These are phyloP conservation scores for Suillus discolor DNA, from an alignment of 768 basidiomycete species.

Conservation along the genomic window DNA sequence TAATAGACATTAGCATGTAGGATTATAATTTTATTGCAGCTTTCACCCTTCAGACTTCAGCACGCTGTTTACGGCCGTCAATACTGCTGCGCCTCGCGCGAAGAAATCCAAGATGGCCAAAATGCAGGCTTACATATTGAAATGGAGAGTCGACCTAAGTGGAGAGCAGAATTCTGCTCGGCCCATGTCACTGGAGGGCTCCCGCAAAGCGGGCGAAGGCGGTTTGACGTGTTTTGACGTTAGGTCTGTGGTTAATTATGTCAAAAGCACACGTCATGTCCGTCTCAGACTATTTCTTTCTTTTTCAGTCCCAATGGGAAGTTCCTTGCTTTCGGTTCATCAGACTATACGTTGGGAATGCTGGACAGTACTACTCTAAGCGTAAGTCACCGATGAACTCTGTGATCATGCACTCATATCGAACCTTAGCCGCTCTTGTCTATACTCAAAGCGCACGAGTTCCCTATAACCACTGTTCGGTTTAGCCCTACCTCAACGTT, in stretches of 20 bases:
- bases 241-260: slow-evolving; percentile 53
- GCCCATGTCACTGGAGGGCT: slow-evolving; percentile 56
- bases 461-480: slow-evolving; percentile 85
- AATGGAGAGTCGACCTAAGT: slow-evolving; percentile 68
- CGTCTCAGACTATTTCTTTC: slow-evolving; percentile 8
- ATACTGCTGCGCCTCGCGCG: slow-evolving; percentile 63
- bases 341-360: slow-evolving; percentile 83
- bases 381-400: slow-evolving; percentile 46
- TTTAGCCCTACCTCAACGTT: slow-evolving; percentile 86
- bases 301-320: slow-evolving; percentile 72
- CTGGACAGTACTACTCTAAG: slow-evolving; percentile 77
- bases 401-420: neutral
- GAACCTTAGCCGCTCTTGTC: slow-evolving; percentile 74
- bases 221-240: slow-evolving; percentile 87
- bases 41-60: slow-evolving; percentile 55
- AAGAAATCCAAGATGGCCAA: slow-evolving; percentile 54
- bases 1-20: slow-evolving; percentile 2
- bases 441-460: slow-evolving; percentile 93
- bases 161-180: slow-evolving; percentile 64
- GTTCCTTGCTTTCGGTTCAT: slow-evolving; percentile 82
- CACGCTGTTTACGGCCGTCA: slow-evolving; percentile 71
- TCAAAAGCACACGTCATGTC: slow-evolving; percentile 10
- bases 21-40: slow-evolving; percentile 39
- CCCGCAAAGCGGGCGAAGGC: slow-evolving; percentile 74
- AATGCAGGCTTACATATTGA: slow-evolving; percentile 64